Evolutionary conservation across 192 early-diverging fungal species (phyloP), one percentile per base, ranked within the genome.

Genomic region (Piromyces finnis): DNA sequence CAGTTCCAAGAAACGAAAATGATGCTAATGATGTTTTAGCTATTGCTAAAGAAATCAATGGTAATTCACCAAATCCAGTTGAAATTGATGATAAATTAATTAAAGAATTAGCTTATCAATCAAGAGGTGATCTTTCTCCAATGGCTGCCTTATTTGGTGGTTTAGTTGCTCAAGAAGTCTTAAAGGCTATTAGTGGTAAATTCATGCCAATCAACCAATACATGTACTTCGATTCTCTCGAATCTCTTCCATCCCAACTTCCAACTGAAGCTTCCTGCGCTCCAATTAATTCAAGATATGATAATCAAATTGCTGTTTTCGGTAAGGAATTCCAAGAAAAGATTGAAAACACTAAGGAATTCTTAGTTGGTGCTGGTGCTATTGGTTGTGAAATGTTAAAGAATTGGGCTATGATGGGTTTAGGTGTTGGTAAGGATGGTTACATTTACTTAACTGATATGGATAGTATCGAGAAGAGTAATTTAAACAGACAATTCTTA

Each of bases 371-470:
- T 79, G 93, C 98, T 59, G 98, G 98, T 35, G 98, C 97, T 12
- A 98, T 99, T 85, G 98, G 98, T 77, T 99, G 98, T 87, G 98
- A 99, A 86, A 97, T 99, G 96, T 89, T 99, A 37, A 99, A 99
- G 88, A 98, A 98, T 87, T 98, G 96, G 95, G 95, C 97, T 30
- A 92, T 99, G 89, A 94, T 94, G 90, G 94, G 94, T 35, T 84
- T 95, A 39, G 93, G 93, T 35, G 90, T 93, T 26, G 97, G 96
- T 39, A 35, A 32, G 18, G 81, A 80, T 79, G 94, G 98, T 29
- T 87, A 87, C 28, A 90, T 98, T 77, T 91, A 89, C 84, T 86
- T 99, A 78, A 99, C 97, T 12, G 98, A 99, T 84, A 99, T 99
- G 98, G 98, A 99, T 85, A 97, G 97, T 13, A 99, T 99, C 79